Evolutionary conservation across 768 basidiomycete genomes (phyloP), one percentile per base, ranked within the genome.

Genomic region (Mycena alexandri): DNA sequence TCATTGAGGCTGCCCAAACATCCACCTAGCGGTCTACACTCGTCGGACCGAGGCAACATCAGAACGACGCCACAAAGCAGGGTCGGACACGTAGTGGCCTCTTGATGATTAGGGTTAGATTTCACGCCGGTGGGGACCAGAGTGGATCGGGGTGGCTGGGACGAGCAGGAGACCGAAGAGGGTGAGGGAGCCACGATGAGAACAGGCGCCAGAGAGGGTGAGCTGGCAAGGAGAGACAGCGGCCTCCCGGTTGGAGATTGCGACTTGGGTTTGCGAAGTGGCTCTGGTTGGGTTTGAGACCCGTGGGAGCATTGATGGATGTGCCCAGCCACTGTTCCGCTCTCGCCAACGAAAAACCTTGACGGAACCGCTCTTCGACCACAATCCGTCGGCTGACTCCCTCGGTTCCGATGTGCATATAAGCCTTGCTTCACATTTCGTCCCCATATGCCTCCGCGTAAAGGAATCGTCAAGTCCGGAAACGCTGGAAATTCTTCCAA

Each of bases 401-500:
- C 10, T 55, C 44, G 56, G 56, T 34, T 16, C 56, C 29, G 56
- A 19, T 13, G 56, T 14, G 29, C 33, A 14, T 33, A 36, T 19
- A 41, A 21, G 34, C 9, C 25, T 16, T 24, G 25, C 61, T 36
- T 33, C 41, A 42, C 38, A 29, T 54, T 2, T 46, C 6, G 17
- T 38, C 25, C 17, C 36, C 25, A 56, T 36, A 91, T 93, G 91
- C 85, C 90, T 64, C 87, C 90, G 17, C 86, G 84, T 63, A 90
- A 85, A 80, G 91, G 91, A 70, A 93, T 95, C 57, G 89, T 95
- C 69, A 93, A 92, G 77, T 91, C 93, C 64, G 95, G 95, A 48
- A 94, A 95, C 76, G 92, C 93, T n/a, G 93, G 94, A 53, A 96
- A 94, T 72, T 93, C 93, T 1, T 85, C 90, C 36, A 95, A 93